phyloP scores from a whole-genome alignment of 805 yeast genomes.

The Nakazawaea wickerhamii region DNA sequence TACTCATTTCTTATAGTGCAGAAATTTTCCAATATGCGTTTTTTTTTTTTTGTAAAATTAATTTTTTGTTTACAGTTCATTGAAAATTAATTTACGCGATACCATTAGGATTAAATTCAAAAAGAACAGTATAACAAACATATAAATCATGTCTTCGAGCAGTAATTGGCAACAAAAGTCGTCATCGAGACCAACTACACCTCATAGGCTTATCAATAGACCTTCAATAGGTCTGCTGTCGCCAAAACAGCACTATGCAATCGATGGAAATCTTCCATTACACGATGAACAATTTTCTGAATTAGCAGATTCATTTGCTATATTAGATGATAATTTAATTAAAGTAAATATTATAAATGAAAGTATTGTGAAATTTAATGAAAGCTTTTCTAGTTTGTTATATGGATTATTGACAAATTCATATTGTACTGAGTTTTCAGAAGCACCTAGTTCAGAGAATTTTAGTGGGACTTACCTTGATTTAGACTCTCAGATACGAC shows the following conservation, averaged over 20 bases:
- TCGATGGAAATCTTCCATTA: conserved; percentile 28
- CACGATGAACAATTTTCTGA: conserved; percentile 33
- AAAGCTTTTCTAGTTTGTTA: conserved; percentile 37
- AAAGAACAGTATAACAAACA: not conserved
- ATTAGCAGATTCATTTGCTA: conserved; percentile 32
- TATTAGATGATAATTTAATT: conserved; percentile 30
- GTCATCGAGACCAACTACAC: conserved; percentile 13
- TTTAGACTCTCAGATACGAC: conserved; percentile 5
- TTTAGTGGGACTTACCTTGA: conserved; percentile 2
- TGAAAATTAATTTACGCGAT: not conserved
- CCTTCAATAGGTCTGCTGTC: conserved; percentile 28
- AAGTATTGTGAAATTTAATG: conserved; percentile 33
- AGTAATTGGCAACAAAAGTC: conserved; percentile 3
- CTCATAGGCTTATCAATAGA: conserved; percentile 21
- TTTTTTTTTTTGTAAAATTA: too few relatives aligned
- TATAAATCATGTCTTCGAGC: not conserved
- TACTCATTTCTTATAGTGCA: not conserved
- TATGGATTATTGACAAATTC: conserved; percentile 40
- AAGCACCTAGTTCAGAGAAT: conserved; percentile 11
- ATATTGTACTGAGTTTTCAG: conserved; percentile 37
- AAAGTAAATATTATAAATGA: conserved; percentile 31
- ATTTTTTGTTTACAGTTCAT: not conserved
- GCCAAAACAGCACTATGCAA: conserved; percentile 35
- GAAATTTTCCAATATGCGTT: not conserved
- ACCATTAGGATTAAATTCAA: too few relatives aligned